Evolutionary conservation across 768 basidiomycete genomes (phyloP), one percentile per base, ranked within the genome.

Genomic region (Tremella fuciformis): DNA sequence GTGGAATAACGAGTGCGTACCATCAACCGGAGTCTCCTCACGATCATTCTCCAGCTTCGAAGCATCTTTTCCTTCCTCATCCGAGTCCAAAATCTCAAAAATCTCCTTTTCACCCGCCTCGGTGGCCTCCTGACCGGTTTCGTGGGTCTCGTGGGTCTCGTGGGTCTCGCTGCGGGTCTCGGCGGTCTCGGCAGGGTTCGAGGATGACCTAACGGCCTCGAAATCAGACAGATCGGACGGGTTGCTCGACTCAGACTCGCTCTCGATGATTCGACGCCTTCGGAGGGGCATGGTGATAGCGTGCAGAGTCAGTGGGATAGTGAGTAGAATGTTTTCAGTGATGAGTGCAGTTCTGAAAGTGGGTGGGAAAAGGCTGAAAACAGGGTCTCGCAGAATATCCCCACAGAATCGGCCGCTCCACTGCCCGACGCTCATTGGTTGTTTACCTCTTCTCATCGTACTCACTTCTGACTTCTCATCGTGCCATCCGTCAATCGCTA

Each of bases 361-460:
- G 22, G 6, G 42, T 46, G 42, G 42, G 22, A 22, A 18, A 46
- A n/a, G 42, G 42, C 42, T 46, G 42, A 46, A 22, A 46, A 46
- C n/a, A 22, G 22, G 42, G n/a, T 46, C n/a, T n/a, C n/a, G n/a
- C 22, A 46, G n/a, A 46, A 46, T 46, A 46, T 46, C 15, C 42
- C 42, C 6, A 46, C 22, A 22, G 22, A 46, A 46, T 18, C n/a
- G n/a, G 42, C n/a, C 4, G 22, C n/a, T 18, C n/a, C 42, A 46
- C 22, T n/a, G n/a, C n/a, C 42, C n/a, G 42, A 4, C 6, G 29
- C 29, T 11, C 29, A 11, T 34, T 34, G 29, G n/a, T n/a, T n/a
- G n/a, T n/a, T n/a, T n/a, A n/a, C n/a, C 29, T 6, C 29, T 34
- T 34, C 29, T 34, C 29, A 34, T 11, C 11, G 4, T 34, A 34